Evolutionary conservation across 345 rosid species (phyloP).

Genomic region (Murraya paniculata): DNA sequence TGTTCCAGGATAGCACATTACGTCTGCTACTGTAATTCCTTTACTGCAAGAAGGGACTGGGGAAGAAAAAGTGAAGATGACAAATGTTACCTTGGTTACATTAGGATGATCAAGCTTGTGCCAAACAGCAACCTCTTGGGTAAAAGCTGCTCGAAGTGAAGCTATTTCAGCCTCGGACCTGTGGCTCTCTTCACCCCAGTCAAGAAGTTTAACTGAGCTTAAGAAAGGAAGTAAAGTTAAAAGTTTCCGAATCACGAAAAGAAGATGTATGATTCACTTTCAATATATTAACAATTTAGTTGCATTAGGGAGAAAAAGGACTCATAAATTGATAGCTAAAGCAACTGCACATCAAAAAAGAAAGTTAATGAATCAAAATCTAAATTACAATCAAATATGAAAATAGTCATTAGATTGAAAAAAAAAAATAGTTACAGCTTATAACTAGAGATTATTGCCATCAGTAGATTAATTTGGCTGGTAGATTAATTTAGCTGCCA

Average conservation of each 20-base stretch:
- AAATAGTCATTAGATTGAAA: background rate
- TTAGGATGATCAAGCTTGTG: conserved; percentile 98
- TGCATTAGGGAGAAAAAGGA: background rate
- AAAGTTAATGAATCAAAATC: conserved; percentile 3
- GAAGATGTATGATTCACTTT: background rate
- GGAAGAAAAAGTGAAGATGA: background rate
- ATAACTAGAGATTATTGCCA: background rate
- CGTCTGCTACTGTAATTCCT: background rate
- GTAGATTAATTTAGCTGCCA: background rate
- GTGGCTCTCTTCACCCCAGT: conserved; percentile 98
- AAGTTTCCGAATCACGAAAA: background rate
- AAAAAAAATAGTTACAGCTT: background rate
- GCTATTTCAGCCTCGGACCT: conserved; percentile 88
- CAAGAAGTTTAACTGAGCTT: conserved; percentile 82
- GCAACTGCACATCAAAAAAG: conserved; percentile 14
- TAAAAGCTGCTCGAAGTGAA: conserved; percentile 80
- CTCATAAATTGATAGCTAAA: conserved; percentile 3
- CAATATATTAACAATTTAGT: background rate
- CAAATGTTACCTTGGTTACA: conserved; percentile 70
- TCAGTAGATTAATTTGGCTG: background rate
- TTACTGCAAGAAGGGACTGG: background rate
- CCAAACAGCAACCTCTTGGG: conserved; percentile 98
- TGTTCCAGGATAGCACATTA: background rate
- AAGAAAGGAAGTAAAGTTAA: conserved; percentile 14
- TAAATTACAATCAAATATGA: conserved; percentile 4